Evolutionary conservation across 176 grass and related monocot genomes (phyloP).

Genomic region (Tillandsia fasciculata): DNA sequence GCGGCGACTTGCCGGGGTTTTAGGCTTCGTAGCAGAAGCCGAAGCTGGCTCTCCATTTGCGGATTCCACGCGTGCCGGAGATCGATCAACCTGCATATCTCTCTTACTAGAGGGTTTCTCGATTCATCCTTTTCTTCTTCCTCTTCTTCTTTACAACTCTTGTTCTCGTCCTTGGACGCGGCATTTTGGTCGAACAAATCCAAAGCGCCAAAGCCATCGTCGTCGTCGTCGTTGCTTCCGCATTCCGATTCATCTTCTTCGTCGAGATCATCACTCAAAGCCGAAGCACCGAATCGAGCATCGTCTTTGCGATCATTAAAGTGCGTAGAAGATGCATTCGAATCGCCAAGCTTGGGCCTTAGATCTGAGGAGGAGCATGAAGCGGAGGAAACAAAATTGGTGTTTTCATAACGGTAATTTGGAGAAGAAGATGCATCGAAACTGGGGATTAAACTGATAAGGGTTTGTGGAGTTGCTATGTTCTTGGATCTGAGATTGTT

Average conservation of each 20-base stretch:
- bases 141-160: slow-evolving; percentile 12
- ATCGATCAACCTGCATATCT: slow-evolving; percentile 54
- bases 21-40: slow-evolving; percentile 49
- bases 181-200: slow-evolving; percentile 25
- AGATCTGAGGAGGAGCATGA: background rate
- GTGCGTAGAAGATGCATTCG: background rate
- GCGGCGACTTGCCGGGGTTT: slow-evolving; percentile 50
- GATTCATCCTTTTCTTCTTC: slow-evolving; percentile 37
- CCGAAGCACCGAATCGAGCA: no score
- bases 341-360: background rate
- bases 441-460: background rate
- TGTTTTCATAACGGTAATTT: no score
- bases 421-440: background rate
- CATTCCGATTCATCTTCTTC: slow-evolving; percentile 6
- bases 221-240: slow-evolving; percentile 11
- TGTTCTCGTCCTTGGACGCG: background rate
- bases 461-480: background rate
- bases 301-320: no score
- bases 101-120: slow-evolving; percentile 49
- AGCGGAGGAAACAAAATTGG: slow-evolving; percentile 9
- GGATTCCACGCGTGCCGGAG: slow-evolving; percentile 51
- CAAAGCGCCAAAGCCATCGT: slow-evolving; percentile 9
- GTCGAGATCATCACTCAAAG: slow-evolving; percentile 2
- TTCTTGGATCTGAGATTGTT: background rate
- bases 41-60: slow-evolving; percentile 65